Evolutionary conservation across 1,139 yeast species (phyloP), one percentile per base, ranked within the genome.

Genomic region (Lodderomyces orthopsilosis): DNA sequence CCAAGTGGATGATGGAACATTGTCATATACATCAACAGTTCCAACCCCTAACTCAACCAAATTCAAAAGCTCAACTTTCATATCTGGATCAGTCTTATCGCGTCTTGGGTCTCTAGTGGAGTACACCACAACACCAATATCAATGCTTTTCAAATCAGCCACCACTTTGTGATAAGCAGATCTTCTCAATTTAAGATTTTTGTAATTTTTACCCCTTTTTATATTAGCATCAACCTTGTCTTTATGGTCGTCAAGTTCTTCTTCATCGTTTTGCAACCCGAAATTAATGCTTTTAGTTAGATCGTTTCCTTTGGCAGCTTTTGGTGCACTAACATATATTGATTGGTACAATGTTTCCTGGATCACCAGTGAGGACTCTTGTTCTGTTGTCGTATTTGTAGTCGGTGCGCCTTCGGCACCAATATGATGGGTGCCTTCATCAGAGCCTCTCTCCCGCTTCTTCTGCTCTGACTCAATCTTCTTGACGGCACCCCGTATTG

Each of bases 1-100:
- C 97, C 98, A 93, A 0, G 95, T 85, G 0, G 98, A 91, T 0
- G 91, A 79, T 0, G 91, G 83, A 1, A 91, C 81, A 57, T 89
- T 86, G 59, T 93, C 98, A 46, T 78, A 67, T 2, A 89, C 68
- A 45, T 79, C 81, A 41, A 85, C 62, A 38, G 79, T 79, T n/a
- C 72, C 72, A 6, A 85, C 64, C 28, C 60, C 53, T 3, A 68
- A 40, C n/a, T 66, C 72, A 9, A 75, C 61, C 3, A 74, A 65
- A 54, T 76, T 83, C 21, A 84, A 59, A 4, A 76, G 47, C 42
- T 78, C 84, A 26, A 72, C 62, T 26, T 58, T 69, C 30, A 70
- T 66, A 2, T 42, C 39, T 9, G 51, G 47, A 30, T 56, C 57
- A 1, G 60, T 53, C 9, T 52, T 53, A 35, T 59, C 69, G 46